phyloP scores from a whole-genome alignment of 208 protist genomes.

The Leishmania tropica region DNA sequence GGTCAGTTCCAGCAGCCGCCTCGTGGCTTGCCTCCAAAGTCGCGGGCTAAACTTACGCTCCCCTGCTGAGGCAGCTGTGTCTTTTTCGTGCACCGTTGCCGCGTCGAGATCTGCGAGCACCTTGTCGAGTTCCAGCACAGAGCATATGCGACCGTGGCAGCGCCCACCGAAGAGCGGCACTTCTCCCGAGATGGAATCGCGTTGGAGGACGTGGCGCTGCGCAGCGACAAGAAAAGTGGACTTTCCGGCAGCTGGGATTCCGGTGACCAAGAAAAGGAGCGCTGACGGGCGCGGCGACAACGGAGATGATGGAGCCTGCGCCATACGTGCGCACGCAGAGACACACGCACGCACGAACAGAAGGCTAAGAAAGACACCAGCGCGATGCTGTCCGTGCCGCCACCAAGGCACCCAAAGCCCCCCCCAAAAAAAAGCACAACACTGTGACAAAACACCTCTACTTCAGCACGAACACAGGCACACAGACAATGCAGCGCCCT shows the following conservation, averaged over 20 bases:
- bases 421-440: background rate
- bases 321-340: background rate
- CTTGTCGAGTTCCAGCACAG: slow-evolving; percentile 18
- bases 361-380: background rate
- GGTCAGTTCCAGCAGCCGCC: slow-evolving; percentile 15
- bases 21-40: slow-evolving; percentile 5
- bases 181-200: background rate
- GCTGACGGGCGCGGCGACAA: background rate
- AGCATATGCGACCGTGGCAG: background rate
- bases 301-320: background rate
- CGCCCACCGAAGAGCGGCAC: slow-evolving; percentile 14
- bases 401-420: background rate
- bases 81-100: background rate
- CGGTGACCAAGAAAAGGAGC: slow-evolving; percentile 58
- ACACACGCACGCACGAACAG: background rate
- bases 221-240: slow-evolving; percentile 39
- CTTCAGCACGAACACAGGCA: background rate
- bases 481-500: background rate
- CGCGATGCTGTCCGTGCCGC: background rate
- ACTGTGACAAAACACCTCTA: background rate
- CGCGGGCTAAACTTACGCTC: background rate
- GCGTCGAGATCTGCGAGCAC: slow-evolving; percentile 10
- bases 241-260: slow-evolving; percentile 72
- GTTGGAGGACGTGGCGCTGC: slow-evolving; percentile 11
- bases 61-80: background rate